Evolutionary conservation across 2,329 filamentous ascomycete species (phyloP), one percentile per base, ranked within the genome.

Genomic region (Fonsecaea pedrosoi): DNA sequence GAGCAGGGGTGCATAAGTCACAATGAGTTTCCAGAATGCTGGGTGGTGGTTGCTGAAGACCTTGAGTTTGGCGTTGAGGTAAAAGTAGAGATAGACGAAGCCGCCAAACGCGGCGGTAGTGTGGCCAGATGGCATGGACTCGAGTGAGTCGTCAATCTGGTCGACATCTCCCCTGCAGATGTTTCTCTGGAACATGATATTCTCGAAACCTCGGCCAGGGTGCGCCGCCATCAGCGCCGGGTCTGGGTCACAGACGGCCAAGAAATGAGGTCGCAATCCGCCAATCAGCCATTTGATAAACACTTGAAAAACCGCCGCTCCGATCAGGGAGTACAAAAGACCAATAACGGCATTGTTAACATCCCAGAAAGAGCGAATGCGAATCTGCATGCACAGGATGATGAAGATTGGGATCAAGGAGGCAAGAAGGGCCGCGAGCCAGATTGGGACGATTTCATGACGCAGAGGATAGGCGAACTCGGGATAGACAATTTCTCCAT

Each of bases 21-120:
- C 84, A 37, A 90, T 81, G 12, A 92, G 78, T 79, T 92, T 92
- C 90, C 90, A 92, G 84, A 91, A 87, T 12, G 87, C 82, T 0
- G 90, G 86, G 74, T 92, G 90, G 75, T 90, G 89, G 80, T 91
- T 89, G 69, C 86, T 81, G 72, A 88, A 92, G 64, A 92, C 85
- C 82, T 92, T 92, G 71, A 93, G 83, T 80, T 92, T 92, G 56
- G 89, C 90, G 76, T 92, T 92, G 54, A 93, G 85, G 79, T 92
- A 93, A 1, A 92, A 81, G 71, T 84, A 89, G 2, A 92, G 79
- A 74, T 86, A 92, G 25, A 91, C 83, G 57, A 73, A 72, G 8
- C 71, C 72, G 9, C 69, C 71, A 59, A 63, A 72, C 1, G 89
- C 89, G 0, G 90, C 90, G 0, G 90, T 91, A 4, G 88, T 88